phyloP scores from a whole-genome alignment of 495 filamentous ascomycete species.

The Aspergillus ostianus region DNA sequence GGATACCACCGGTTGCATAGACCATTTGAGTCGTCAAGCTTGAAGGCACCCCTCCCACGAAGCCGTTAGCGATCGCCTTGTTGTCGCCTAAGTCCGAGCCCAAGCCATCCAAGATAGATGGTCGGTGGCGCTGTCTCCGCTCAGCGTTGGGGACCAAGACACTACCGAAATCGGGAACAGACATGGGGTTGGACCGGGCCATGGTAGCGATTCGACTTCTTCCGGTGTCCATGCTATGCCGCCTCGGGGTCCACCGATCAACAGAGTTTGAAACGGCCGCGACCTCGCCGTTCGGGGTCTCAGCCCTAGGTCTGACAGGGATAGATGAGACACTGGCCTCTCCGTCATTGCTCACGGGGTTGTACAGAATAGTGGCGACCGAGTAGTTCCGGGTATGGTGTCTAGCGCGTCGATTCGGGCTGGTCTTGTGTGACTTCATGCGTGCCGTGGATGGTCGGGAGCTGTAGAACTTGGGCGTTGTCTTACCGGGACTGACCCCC shows the following conservation, averaged over 20 bases:
- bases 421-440: slow-evolving; percentile 37
- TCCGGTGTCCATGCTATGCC: slow-evolving; percentile 21
- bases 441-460: slow-evolving; percentile 46
- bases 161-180: slow-evolving; percentile 48
- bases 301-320: slow-evolving; percentile 21
- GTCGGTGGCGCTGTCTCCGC: slow-evolving; percentile 35
- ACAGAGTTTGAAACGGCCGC: slow-evolving; percentile 23
- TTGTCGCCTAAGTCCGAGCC: slow-evolving; percentile 74
- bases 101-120: slow-evolving; percentile 63
- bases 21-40: slow-evolving; percentile 80
- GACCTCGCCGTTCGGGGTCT: slow-evolving; percentile 24
- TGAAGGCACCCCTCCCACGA: slow-evolving; percentile 60
- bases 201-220: slow-evolving; percentile 48
- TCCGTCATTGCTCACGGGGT: slow-evolving; percentile 45
- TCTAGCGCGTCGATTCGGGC: slow-evolving; percentile 35
- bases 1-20: slow-evolving; percentile 56
- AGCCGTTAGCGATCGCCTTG: slow-evolving; percentile 52
- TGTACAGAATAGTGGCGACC: slow-evolving; percentile 74
- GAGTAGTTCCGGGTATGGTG: slow-evolving; percentile 61
- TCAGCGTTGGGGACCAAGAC: slow-evolving; percentile 39
- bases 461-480: slow-evolving; percentile 43
- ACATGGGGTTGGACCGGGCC: slow-evolving; percentile 50
- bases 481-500: slow-evolving; percentile 23
- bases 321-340: slow-evolving; percentile 40
- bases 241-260: slow-evolving; percentile 29